Conservation (phyloP, 257 asterid genomes). For the Thymus quinquecostatus region DNA sequence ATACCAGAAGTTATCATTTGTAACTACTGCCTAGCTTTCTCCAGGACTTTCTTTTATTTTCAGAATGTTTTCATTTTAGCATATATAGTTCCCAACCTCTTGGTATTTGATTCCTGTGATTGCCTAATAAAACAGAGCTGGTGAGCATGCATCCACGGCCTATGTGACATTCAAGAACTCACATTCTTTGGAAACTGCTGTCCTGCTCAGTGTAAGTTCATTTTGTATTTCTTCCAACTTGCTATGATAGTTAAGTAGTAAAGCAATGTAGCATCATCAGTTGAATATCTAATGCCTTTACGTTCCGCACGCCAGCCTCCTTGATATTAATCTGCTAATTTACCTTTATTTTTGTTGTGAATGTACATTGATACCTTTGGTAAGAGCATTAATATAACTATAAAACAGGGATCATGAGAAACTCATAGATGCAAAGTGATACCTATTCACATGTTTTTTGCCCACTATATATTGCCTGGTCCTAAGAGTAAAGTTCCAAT, state of each 20-base stretch:
- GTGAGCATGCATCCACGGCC: constrained; percentile 80
- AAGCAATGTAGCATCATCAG: constrained; percentile 21
- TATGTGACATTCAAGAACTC: constrained; percentile 84
- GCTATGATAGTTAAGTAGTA: constrained; percentile 5
- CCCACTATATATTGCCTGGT: neutral
- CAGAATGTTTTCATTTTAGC: constrained; percentile 4
- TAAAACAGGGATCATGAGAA: neutral
- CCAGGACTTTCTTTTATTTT: constrained; percentile 11
- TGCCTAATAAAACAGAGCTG: constrained; percentile 62
- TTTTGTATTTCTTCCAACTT: constrained; percentile 4
- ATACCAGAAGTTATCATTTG: constrained; percentile 5
- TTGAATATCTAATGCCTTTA: constrained; percentile 18
- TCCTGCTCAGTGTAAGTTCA: constrained; percentile 88
- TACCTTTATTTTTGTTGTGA: neutral
- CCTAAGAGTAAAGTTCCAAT: neutral
- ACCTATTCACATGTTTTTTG: neutral
- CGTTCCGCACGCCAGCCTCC: constrained; percentile 9
- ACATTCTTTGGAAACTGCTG: constrained; percentile 94
- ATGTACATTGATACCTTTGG: neutral
- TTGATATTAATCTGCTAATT: neutral
- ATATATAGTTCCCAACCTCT: neutral
- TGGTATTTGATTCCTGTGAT: constrained; percentile 30
- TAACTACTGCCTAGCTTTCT: neutral
- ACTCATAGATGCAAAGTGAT: neutral
- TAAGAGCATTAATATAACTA: neutral